Evolutionary conservation across 2,329 filamentous ascomycete species (phyloP), one percentile per base, ranked within the genome.

Genomic region (Byssochlamys sp.): DNA sequence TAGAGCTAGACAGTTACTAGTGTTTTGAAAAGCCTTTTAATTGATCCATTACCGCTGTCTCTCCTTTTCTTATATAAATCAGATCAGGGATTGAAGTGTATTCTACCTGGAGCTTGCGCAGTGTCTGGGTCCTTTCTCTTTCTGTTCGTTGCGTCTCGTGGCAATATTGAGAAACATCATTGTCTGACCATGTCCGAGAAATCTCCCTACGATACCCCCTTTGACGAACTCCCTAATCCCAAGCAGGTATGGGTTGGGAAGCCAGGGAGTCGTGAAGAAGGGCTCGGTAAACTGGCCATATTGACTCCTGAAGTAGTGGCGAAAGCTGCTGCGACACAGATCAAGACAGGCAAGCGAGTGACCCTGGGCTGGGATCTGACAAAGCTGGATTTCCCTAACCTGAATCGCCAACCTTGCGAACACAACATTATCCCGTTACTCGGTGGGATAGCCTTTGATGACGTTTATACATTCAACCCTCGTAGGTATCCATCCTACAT

Each of bases 341-440:
- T 84, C 62, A 73, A 71, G 45, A 78, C 77, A 0, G 82, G 82
- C 11, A 71, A 72, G 24, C 74, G 80, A 31, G 75, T 83, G 26
- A 78, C 78, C 9, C 72, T 84, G 45, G 76, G 77, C 27, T 84
- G 81, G 81, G 78, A 81, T 26, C 65, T 84, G 59, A 78, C 75
- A 24, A 83, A 84, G 62, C 69, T 83, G 2, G 80, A 84, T 58
- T 76, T 79, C 61, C 79, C 81, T 1, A 79, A 80, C 59, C 79
- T 83, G 61, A 77, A 77, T 50, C 75, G 82, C 1, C 76, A 78
- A 33, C 76, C 78, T 7, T 78, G 77, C 54, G 68, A 78, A 31
- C 81, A 82, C 61, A 74, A 75, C 56, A 78, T 83, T 57, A 71
- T 80, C 0, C 74, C 77, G 10, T 58, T 81, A 14, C 68, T 82